Evolutionary conservation across 306 rosid genomes (phyloP).

Genomic region (Inga laurina): DNA sequence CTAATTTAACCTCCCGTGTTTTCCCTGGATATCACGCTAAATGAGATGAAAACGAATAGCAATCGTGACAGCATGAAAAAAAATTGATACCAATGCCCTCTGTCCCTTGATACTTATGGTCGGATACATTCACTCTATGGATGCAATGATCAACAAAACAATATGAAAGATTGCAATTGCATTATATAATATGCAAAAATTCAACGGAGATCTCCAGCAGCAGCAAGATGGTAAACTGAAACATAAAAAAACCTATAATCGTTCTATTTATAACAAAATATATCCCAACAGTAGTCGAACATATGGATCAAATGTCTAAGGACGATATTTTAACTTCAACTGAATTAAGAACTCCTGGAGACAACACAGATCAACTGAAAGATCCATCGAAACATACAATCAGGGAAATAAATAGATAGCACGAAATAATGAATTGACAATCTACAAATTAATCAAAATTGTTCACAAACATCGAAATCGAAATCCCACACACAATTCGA

Average conservation of each 20-base stretch:
- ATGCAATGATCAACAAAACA: slow-evolving; percentile 11
- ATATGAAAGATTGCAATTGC: background rate
- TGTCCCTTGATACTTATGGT: background rate
- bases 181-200: slow-evolving; percentile 16
- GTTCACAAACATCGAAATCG: slow-evolving; percentile 24
- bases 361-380: slow-evolving; percentile 45
- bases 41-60: background rate
- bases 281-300: background rate
- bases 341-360: slow-evolving; percentile 19
- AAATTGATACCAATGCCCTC: slow-evolving; percentile 12
- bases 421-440: slow-evolving; percentile 15
- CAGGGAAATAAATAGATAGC: background rate
- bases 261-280: slow-evolving; percentile 6
- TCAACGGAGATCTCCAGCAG: slow-evolving; percentile 10
- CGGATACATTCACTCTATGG: slow-evolving; percentile 17
- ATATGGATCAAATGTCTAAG: slow-evolving; percentile 16
- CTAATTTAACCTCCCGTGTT: background rate
- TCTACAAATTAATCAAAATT: slow-evolving; percentile 35
- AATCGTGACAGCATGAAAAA: slow-evolving; percentile 3
- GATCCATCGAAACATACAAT: slow-evolving; percentile 27
- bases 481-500: slow-evolving; percentile 23
- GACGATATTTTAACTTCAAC: background rate
- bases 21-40: background rate
- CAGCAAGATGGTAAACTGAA: background rate
- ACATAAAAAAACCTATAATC: background rate